phyloP scores from a whole-genome alignment of 148 eudicot genomes.

The Nepenthes mirabilis region DNA sequence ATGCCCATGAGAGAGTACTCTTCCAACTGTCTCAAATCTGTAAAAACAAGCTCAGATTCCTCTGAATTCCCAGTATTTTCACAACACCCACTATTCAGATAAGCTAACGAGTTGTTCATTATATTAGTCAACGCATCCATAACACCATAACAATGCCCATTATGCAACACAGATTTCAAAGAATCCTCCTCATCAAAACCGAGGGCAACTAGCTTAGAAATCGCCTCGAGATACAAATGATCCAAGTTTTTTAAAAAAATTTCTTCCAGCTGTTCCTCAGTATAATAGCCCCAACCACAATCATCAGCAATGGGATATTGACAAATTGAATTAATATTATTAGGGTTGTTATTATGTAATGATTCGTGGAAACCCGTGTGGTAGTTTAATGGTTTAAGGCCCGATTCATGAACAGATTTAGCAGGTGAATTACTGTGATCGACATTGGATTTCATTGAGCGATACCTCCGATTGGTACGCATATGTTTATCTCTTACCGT shows the following conservation, averaged over 20 bases:
- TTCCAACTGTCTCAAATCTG: slow-evolving; percentile 78
- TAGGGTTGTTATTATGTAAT: slow-evolving; percentile 20
- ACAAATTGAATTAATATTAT: slow-evolving; percentile 14
- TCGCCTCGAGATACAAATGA: slow-evolving; percentile 65
- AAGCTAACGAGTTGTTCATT: slow-evolving; percentile 63
- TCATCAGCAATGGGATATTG: slow-evolving; percentile 42
- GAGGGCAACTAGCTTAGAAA: slow-evolving; percentile 51
- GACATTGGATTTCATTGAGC: slow-evolving; percentile 41
- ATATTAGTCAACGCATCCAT: slow-evolving; percentile 87
- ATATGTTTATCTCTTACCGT: slow-evolving; percentile 85
- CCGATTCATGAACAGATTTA: slow-evolving; percentile 37
- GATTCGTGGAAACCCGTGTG: slow-evolving; percentile 34
- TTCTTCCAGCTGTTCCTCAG: slow-evolving; percentile 90
- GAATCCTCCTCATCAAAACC: slow-evolving; percentile 86
- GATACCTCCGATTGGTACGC: slow-evolving; percentile 56
- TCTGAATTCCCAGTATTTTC: slow-evolving; percentile 17
- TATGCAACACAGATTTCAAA: slow-evolving; percentile 51
- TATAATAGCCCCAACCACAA: slow-evolving; percentile 82
- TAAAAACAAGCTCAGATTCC: slow-evolving; percentile 46
- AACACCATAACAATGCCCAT: slow-evolving; percentile 86
- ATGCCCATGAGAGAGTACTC: slow-evolving; percentile 80
- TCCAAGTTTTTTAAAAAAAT: slow-evolving; percentile 71
- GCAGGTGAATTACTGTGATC: slow-evolving; percentile 23
- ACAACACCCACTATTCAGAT: slow-evolving; percentile 49
- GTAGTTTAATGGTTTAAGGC: slow-evolving; percentile 22